Base-by-base conservation (phyloP, 805 yeast genomes). In the Candida sithepensis region DNA sequence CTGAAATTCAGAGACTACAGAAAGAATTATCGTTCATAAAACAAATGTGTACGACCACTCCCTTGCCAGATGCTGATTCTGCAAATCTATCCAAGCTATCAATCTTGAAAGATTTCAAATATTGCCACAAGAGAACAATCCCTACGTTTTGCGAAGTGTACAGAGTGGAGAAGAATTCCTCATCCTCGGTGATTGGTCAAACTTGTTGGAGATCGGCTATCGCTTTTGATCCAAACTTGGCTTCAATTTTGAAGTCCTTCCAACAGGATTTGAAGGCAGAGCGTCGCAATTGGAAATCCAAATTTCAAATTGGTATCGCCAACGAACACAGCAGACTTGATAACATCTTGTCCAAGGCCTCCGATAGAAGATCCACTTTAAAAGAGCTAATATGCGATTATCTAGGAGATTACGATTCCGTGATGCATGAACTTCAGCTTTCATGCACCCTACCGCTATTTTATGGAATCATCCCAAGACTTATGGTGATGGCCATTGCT, bases 401-500 rank as follows among this genome's bases (percentile, higher is more conserved):
- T 42, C 45, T 61, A 16, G 49, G 53, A 7, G 39, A 46, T 37
- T 58, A 53, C 41, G 52, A 52, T 4, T 21, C 33, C 2, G 48
- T 52, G 9, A 26, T 14, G 3, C n/a, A 23, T 2, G 19, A 22
- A 7, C 9, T 56, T 14, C 47, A 24, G 8, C 37, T 19, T 3
- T 57, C 52, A 26, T 22, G 32, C n/a, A 19, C 38, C 9, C 38
- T 53, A 33, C 7, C 12, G 2, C 13, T n/a, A 7, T 36, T 50
- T 12, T 20, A 53, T 9, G 53, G 54, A 2, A 50, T 61, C 30
- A 44, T 57, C 10, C 62, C 64, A 2, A 20, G 23, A n/a, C 39
- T n/a, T 14, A 18, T 60, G 4, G 18, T 55, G 12, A 32, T 40
- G 4, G 21, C 32, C 4, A 45, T 55, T 1, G 13, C 56, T 1